Conservation (phyloP, 306 rosid genomes). For the Pterocarpus macrocarpus region DNA sequence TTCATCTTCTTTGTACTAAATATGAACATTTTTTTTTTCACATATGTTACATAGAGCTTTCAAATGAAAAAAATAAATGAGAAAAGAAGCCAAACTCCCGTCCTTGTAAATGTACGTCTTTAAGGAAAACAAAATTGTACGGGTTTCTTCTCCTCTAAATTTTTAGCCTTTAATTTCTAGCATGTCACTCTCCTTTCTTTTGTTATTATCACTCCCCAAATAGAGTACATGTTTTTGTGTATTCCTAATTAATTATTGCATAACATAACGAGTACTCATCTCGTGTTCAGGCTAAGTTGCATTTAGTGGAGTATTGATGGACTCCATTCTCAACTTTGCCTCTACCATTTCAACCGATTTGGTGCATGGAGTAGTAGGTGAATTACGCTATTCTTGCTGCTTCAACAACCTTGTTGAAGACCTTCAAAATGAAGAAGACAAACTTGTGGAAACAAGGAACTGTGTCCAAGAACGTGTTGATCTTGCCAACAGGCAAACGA, state of each 20-base stretch:
- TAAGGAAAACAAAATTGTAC: too few relatives aligned
- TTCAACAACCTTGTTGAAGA: conserved; percentile 10
- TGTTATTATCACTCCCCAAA: too few relatives aligned
- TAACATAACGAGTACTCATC: neutral
- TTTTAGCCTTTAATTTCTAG: too few relatives aligned
- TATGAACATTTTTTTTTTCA: too few relatives aligned
- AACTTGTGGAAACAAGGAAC: neutral
- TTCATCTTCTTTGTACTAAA: too few relatives aligned
- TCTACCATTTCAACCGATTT: neutral
- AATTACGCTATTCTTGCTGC: conserved; percentile 8
- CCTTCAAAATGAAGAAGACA: neutral
- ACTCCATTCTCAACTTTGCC: neutral
- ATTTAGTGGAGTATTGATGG: conserved; percentile 20
- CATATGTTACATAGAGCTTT: too few relatives aligned
- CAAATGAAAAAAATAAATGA: too few relatives aligned
- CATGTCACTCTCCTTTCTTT: neutral
- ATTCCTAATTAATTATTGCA: neutral
- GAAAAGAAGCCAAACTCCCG: too few relatives aligned
- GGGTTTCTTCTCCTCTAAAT: too few relatives aligned
- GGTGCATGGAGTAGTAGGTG: neutral
- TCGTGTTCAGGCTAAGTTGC: neutral
- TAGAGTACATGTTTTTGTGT: too few relatives aligned
- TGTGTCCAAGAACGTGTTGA: neutral
- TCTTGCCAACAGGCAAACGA: neutral
- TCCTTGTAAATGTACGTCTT: too few relatives aligned